Evolutionary conservation across 495 filamentous ascomycete species (phyloP).

Genomic region (Choiromyces venosus): DNA sequence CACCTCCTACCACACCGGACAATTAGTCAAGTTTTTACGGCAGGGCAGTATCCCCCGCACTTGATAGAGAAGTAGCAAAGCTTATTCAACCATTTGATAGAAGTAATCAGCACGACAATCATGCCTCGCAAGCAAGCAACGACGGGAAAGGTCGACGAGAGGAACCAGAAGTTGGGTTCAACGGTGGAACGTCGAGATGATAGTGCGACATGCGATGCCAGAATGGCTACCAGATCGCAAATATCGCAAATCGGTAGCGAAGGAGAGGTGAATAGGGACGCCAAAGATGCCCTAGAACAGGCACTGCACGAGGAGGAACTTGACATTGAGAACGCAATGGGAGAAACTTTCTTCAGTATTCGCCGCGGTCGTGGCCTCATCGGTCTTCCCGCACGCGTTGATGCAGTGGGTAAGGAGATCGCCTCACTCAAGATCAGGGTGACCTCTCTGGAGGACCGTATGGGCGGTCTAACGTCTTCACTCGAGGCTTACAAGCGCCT

Average conservation of each 20-base stretch:
- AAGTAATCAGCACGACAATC: too few relatives aligned
- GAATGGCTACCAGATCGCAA: conserved; percentile 18
- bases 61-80: too few relatives aligned
- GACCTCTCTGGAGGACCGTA: conserved; percentile 18
- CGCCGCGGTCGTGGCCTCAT: conserved; percentile 11
- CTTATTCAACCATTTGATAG: too few relatives aligned
- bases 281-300: conserved; percentile 15
- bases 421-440: conserved; percentile 5
- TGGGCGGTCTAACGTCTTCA: conserved; percentile 21
- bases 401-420: conserved; percentile 7
- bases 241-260: conserved; percentile 8
- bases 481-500: conserved; percentile 6
- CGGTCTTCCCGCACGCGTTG: too few relatives aligned
- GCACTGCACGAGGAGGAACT: conserved; percentile 19
- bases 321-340: conserved; percentile 7
- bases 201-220: conserved; percentile 16
- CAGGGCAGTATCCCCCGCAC: too few relatives aligned
- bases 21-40: too few relatives aligned
- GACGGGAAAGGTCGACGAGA: conserved; percentile 2
- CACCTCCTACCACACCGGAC: too few relatives aligned
- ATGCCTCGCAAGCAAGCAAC: conserved; percentile 9
- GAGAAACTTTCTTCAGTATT: conserved; percentile 12
- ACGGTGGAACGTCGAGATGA: not conserved
- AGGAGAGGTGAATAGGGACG: conserved; percentile 9
- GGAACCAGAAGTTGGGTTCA: conserved; percentile 11